These are phyloP conservation scores for Phytophthora vignae DNA, from an alignment of 352 stramenopile genomes.

Conservation along the genomic window DNA sequence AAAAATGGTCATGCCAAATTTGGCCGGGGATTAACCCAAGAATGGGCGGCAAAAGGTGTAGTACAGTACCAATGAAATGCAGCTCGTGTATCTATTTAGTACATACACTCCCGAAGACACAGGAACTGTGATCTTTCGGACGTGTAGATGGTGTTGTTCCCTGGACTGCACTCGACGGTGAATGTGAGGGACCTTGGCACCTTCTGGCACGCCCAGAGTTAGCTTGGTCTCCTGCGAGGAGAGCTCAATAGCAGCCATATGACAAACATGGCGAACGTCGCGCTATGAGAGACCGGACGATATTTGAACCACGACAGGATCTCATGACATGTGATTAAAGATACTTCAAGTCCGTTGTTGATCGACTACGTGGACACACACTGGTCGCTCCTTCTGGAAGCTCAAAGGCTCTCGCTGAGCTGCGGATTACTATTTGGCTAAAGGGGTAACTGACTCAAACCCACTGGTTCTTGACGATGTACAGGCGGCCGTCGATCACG, in stretches of 20 bases:
- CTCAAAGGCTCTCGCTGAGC: background rate
- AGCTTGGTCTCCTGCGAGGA: background rate
- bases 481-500: conserved; percentile 4
- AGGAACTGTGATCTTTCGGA: background rate
- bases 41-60: too few species aligned
- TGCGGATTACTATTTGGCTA: background rate
- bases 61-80: too few species aligned
- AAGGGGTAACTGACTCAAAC: conserved; percentile 7
- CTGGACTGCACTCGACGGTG: background rate
- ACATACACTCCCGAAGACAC: too few species aligned
- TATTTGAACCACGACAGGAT: background rate
- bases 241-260: background rate
- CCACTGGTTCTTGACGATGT: conserved; percentile 32
- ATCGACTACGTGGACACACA: too few species aligned
- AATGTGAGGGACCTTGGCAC: background rate
- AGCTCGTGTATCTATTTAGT: too few species aligned
- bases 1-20: too few species aligned
- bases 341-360: too few species aligned
- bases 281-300: background rate
- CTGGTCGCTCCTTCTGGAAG: too few species aligned
- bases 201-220: background rate
- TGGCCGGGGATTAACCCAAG: too few species aligned
- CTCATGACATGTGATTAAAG: background rate
- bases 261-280: background rate
- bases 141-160: conserved; percentile 4